Base-by-base conservation (phyloP, 306 rosid genomes). In the Begonia loranthoides region DNA sequence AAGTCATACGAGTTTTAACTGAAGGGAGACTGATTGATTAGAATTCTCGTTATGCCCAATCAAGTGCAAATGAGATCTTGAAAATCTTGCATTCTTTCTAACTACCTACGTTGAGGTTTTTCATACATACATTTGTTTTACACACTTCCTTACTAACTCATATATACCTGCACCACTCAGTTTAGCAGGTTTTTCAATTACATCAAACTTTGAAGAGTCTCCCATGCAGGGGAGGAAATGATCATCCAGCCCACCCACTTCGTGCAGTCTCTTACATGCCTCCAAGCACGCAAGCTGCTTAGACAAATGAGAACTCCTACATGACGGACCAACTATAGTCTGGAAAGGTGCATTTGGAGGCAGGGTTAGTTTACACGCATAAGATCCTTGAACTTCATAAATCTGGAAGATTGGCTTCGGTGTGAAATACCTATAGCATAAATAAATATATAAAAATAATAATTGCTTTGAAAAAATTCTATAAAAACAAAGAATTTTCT, bases 201-300 rank as follows among this genome's bases (percentile, higher is more conserved):
- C 53, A 51, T 68, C 67, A 58, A 40, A 67, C 41, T 65, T 72
- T 58, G 72, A 34, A 70, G 72, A 62, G 60, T 65, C 71, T 62
- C 76, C 73, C 22, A 40, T n/a, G 34, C 51, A 57, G 6, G 92
- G 95, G 59, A 69, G 82, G 62, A 86, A 87, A 83, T 76, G 87
- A 51, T 83, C 92, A 73, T 82, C 68, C 62, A 90, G 71, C 67
- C 83, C 84, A 10, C 95, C 88, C 73, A 73, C 69, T 58, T 82
- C 73, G 76, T 86, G 99, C 56, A 90, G 73, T 79, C 75, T 70
- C 71, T 85, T 82, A 74, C 95, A 90, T 52, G 94, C 95, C 74
- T 90, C 97, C 55, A 90, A 74, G 74, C 95, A 85, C 39, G 65
- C 97, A 53, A 79, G 90, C 72, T 68, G 79, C 75, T 67, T 90